Conservation (phyloP, 352 stramenopile genomes). For the Pythium oligandrum region DNA sequence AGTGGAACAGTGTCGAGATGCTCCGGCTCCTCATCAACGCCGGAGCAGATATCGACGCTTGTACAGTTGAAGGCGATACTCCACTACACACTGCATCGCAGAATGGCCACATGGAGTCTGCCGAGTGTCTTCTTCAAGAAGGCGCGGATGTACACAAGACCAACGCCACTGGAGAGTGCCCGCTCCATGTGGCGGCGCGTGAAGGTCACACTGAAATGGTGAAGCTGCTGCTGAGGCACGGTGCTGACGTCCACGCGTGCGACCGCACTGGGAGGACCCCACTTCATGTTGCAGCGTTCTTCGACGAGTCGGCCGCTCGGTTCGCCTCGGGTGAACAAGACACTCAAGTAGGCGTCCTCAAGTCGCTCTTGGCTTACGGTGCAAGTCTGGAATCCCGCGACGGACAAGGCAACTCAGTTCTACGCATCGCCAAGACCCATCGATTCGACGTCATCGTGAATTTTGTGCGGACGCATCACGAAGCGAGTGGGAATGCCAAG, state of each 20-base stretch:
- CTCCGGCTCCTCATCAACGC: slow-evolving; percentile 18
- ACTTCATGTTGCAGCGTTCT: slow-evolving; percentile 16
- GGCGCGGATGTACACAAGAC: slow-evolving; percentile 15
- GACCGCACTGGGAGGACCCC: slow-evolving; percentile 15
- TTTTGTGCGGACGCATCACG: not conserved
- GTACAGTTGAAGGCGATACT: slow-evolving; percentile 18
- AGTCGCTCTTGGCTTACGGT: slow-evolving; percentile 4
- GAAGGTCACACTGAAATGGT: slow-evolving; percentile 26
- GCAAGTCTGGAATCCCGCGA: slow-evolving; percentile 6
- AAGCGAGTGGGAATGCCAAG: too few relatives aligned
- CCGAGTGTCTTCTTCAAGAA: slow-evolving; percentile 16
- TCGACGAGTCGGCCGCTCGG: slow-evolving; percentile 16
- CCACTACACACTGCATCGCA: slow-evolving; percentile 23
- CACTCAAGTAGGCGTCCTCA: slow-evolving; percentile 10
- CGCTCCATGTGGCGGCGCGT: slow-evolving; percentile 23
- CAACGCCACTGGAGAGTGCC: slow-evolving; percentile 11
- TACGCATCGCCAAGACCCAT: slow-evolving; percentile 2
- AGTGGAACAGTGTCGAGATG: slow-evolving; percentile 24
- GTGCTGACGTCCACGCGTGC: slow-evolving; percentile 18
- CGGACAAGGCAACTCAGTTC: slow-evolving; percentile 3
- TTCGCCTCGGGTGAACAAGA: slow-evolving; percentile 10
- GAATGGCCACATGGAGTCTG: slow-evolving; percentile 12
- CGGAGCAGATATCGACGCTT: slow-evolving; percentile 16
- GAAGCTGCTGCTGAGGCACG: slow-evolving; percentile 21
- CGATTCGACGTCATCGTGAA: slow-evolving; percentile 17